Percentiles rank a stretch among this genome's conserved stretches.
These are phyloP conservation scores for Trichoderma aggressivum DNA, from an alignment of 2,329 filamentous ascomycete species.

Conservation along the genomic window DNA sequence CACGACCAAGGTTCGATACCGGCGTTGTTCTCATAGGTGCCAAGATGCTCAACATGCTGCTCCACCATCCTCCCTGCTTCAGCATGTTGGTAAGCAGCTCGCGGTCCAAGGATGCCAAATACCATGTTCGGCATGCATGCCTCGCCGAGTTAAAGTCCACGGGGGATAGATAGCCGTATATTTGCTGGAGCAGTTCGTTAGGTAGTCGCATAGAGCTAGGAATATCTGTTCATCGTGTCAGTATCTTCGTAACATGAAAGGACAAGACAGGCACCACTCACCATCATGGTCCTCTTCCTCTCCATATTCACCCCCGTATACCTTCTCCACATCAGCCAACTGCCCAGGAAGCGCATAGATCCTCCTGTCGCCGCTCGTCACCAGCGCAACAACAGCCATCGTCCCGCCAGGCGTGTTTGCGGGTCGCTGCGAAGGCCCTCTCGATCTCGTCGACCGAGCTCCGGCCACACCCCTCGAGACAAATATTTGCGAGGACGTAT, in stretches of 20 bases:
- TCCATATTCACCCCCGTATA: constrained; percentile 5
- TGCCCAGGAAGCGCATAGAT: constrained; percentile 20
- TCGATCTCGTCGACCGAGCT: constrained; percentile 20
- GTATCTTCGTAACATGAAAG: background rate
- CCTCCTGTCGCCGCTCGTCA: constrained; percentile 20
- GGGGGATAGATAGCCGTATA: constrained; percentile 34
- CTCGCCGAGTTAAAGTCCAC: constrained; percentile 57
- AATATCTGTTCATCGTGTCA: constrained; percentile 3
- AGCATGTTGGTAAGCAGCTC: constrained; percentile 52
- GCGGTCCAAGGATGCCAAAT: constrained; percentile 52
- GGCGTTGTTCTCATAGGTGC: constrained; percentile 22
- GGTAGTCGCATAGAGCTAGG: constrained; percentile 30
- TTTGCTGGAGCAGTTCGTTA: constrained; percentile 37
- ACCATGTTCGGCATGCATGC: constrained; percentile 58
- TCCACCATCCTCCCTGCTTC: constrained; percentile 53
- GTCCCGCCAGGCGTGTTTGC: background rate
- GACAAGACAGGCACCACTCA: background rate
- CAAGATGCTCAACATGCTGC: constrained; percentile 30
- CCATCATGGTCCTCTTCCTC: background rate
- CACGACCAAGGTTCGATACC: constrained; percentile 24
- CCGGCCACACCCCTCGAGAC: constrained; percentile 28
- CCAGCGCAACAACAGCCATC: constrained; percentile 22
- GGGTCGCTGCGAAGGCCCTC: constrained; percentile 14
- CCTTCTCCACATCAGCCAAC: constrained; percentile 18
- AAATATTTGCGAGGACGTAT: constrained; percentile 30